Percentiles rank a stretch among this genome's conserved stretches.
These are phyloP conservation scores for peach (Prunus persica) DNA, from an alignment of 306 rosid genomes.

Conservation along the genomic window DNA sequence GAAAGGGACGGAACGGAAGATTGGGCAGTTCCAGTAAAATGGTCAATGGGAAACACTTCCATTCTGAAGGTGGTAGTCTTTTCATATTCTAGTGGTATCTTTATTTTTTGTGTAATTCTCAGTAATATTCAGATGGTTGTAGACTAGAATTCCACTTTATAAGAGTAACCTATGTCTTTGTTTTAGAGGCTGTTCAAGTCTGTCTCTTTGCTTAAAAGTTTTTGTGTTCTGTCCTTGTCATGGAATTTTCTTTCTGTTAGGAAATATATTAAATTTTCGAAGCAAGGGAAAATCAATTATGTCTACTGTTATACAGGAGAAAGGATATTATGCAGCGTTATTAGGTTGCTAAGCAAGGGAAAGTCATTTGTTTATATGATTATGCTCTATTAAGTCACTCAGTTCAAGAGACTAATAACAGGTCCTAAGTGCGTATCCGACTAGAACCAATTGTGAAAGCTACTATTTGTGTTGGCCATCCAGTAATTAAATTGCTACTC, in stretches of 20 bases:
- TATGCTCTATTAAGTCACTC: not conserved
- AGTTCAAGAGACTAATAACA: not conserved
- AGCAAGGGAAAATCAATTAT: not conserved
- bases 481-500: slow-evolving; percentile 3
- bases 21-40: slow-evolving; percentile 29
- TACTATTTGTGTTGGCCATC: slow-evolving; percentile 8
- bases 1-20: slow-evolving; percentile 33
- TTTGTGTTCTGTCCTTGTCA: not conserved
- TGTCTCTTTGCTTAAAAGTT: not conserved
- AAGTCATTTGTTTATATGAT: not conserved
- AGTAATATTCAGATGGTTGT: not conserved
- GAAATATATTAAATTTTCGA: not conserved
- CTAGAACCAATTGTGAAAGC: slow-evolving; percentile 2
- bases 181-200: slow-evolving; percentile 12
- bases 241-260: not conserved
- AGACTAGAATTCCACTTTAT: not conserved
- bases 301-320: not conserved
- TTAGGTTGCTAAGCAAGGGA: not conserved
- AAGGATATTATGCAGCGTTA: not conserved
- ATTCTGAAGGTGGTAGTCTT: slow-evolving; percentile 33
- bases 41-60: slow-evolving; percentile 30
- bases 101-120: slow-evolving; percentile 10
- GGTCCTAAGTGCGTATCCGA: slow-evolving; percentile 4
- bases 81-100: slow-evolving; percentile 10
- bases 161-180: slow-evolving; percentile 1